These are phyloP conservation scores for Curvularia lunata DNA, from an alignment of 2,329 filamentous ascomycete genomes.

Conservation along the genomic window DNA sequence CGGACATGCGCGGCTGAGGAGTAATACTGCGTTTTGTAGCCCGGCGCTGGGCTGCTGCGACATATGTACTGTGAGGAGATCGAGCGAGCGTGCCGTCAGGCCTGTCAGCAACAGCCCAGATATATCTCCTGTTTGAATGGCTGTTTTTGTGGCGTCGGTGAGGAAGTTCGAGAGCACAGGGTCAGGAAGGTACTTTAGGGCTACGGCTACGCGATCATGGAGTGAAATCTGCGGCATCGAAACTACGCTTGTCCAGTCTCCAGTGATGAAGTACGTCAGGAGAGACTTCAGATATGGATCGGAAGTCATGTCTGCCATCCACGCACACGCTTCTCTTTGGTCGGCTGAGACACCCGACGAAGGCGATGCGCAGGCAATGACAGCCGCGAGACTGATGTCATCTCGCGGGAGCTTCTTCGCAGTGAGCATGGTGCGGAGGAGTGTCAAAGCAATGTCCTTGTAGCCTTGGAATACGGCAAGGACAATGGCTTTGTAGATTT, in stretches of 20 bases:
- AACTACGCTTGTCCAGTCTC: conserved; percentile 76
- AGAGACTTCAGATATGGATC: conserved; percentile 83
- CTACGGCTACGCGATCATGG: conserved; percentile 75
- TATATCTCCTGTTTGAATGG: conserved; percentile 71
- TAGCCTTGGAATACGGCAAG: conserved; percentile 77
- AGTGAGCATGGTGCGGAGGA: conserved; percentile 71
- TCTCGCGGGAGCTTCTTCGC: conserved; percentile 66
- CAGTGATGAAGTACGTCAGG: conserved; percentile 76
- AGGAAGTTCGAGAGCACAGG: conserved; percentile 54
- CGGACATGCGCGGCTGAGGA: conserved; percentile 75
- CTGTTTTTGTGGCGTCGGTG: conserved; percentile 62
- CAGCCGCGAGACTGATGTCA: conserved; percentile 56
- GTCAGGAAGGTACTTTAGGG: conserved; percentile 72
- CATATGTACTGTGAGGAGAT: conserved; percentile 78
- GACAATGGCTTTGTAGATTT: conserved; percentile 77
- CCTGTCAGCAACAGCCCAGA: conserved; percentile 81
- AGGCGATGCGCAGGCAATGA: conserved; percentile 55
- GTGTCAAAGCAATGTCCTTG: conserved; percentile 70
- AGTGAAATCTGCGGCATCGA: conserved; percentile 76
- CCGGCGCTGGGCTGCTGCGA: conserved; percentile 70
- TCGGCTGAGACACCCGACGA: conserved; percentile 56
- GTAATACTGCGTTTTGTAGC: conserved; percentile 77
- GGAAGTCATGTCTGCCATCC: conserved; percentile 69
- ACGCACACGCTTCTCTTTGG: conserved; percentile 66
- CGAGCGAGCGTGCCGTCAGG: conserved; percentile 73